These are phyloP conservation scores for Heracleum sosnowskyi DNA, from an alignment of 129 eudicot species.

Conservation along the genomic window DNA sequence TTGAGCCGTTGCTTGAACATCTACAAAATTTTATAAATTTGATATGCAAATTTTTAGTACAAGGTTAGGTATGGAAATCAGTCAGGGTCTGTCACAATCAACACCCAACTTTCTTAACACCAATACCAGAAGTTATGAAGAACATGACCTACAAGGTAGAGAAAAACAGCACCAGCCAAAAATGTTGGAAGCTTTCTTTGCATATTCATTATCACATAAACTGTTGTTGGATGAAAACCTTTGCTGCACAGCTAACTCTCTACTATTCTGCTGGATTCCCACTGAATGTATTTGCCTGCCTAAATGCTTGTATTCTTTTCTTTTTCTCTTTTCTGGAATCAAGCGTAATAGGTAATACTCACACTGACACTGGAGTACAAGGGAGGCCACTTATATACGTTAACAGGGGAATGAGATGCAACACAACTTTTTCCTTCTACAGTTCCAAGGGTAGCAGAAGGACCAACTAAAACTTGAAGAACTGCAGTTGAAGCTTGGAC, in stretches of 20 bases:
- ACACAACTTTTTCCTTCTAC: neutral
- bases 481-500: neutral
- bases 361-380: neutral
- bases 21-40: neutral
- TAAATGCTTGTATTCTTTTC: neutral
- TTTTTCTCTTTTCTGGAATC: neutral
- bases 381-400: neutral
- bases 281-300: neutral
- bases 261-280: neutral
- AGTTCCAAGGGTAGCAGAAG: slow-evolving; percentile 15
- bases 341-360: neutral
- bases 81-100: neutral
- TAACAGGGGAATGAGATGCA: neutral
- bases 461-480: slow-evolving; percentile 11
- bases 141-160: slow-evolving; percentile 12
- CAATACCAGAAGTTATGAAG: neutral
- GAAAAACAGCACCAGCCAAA: slow-evolving; percentile 1
- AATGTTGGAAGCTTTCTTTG: neutral
- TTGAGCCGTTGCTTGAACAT: neutral
- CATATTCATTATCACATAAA: neutral
- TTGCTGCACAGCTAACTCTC: neutral
- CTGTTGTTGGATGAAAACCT: neutral
- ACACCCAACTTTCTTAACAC: slow-evolving; percentile 4
- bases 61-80: neutral
- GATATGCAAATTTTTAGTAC: neutral